Percentiles rank a stretch among this genome's conserved stretches.
These are phyloP conservation scores for Cryoendolithus antarcticus DNA, from an alignment of 2,329 filamentous ascomycete genomes.

Conservation along the genomic window DNA sequence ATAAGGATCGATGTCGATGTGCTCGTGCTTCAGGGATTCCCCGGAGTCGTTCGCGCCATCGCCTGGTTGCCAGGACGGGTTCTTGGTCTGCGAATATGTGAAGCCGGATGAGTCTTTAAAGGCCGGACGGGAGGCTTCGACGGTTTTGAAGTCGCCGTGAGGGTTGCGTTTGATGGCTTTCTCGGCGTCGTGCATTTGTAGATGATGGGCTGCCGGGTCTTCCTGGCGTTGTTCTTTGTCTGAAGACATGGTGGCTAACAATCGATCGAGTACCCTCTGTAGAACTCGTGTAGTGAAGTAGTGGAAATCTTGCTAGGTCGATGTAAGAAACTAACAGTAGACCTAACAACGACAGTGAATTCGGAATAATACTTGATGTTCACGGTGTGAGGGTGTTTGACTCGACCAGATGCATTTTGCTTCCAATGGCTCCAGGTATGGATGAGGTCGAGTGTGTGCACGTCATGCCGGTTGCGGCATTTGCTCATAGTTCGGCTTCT, in stretches of 20 bases:
- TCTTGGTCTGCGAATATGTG: constrained; percentile 49
- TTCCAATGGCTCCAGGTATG: no score
- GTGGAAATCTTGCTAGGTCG: no score
- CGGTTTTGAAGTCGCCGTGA: constrained; percentile 62
- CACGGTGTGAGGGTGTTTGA: no score
- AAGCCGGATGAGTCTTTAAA: constrained; percentile 32
- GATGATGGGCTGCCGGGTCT: constrained; percentile 15
- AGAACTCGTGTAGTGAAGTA: no score
- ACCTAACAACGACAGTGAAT: no score
- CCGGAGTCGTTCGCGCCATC: constrained; percentile 49
- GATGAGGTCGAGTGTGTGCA: no score
- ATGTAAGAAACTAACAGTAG: no score
- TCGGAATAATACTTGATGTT: no score
- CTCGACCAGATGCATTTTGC: no score
- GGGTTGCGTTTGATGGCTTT: constrained; percentile 47
- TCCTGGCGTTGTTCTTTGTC: constrained; percentile 16
- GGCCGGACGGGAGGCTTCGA: constrained; percentile 52
- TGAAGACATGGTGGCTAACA: constrained; percentile 16
- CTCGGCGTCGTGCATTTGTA: constrained; percentile 30
- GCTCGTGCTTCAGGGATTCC: constrained; percentile 39
- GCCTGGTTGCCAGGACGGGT: constrained; percentile 54
- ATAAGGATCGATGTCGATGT: constrained; percentile 73
- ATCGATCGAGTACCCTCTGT: no score
- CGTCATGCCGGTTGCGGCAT: no score
- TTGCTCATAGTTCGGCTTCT: no score